A percentile compares a stretch with the other conserved stretches of the same genome.
Evolutionary conservation across 306 rosid species (phyloP).

Genomic region (Rosa chinensis): DNA sequence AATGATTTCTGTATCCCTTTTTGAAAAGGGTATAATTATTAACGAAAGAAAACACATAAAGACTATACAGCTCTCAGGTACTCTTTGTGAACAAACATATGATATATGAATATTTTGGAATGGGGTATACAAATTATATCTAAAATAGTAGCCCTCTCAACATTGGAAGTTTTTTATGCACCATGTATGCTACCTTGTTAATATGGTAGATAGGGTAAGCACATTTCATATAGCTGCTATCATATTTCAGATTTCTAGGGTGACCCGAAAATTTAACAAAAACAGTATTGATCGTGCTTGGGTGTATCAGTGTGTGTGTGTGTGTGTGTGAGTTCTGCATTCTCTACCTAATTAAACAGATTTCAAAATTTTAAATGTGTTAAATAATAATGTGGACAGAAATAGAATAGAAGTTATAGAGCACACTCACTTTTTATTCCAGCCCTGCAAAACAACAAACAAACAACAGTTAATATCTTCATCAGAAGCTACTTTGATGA

Average conservation of each 20-base stretch:
- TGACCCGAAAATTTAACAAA: no score
- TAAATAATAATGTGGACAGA: conserved; percentile 26
- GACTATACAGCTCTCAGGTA: conserved; percentile 12
- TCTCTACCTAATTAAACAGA: conserved; percentile 15
- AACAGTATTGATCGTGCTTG: background rate
- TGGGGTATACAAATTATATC: background rate
- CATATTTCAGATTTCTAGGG: background rate
- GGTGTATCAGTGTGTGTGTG: background rate
- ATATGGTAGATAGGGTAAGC: background rate
- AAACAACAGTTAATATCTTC: conserved; percentile 9
- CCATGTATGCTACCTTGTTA: background rate
- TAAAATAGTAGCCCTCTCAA: background rate
- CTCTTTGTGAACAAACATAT: background rate
- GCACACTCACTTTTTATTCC: conserved; percentile 96
- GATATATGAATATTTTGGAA: background rate
- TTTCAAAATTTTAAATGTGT: conserved; percentile 22
- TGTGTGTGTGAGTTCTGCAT: conserved; percentile 4
- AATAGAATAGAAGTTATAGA: background rate
- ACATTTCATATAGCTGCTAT: background rate
- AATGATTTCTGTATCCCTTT: conserved; percentile 61
- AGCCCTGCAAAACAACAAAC: conserved; percentile 82
- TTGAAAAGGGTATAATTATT: conserved; percentile 44
- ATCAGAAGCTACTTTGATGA: conserved; percentile 8
- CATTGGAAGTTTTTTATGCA: background rate
- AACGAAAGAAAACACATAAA: conserved; percentile 32